Base-by-base conservation (phyloP, 2,329 filamentous ascomycete genomes). In the Colletotrichum kahawae region DNA sequence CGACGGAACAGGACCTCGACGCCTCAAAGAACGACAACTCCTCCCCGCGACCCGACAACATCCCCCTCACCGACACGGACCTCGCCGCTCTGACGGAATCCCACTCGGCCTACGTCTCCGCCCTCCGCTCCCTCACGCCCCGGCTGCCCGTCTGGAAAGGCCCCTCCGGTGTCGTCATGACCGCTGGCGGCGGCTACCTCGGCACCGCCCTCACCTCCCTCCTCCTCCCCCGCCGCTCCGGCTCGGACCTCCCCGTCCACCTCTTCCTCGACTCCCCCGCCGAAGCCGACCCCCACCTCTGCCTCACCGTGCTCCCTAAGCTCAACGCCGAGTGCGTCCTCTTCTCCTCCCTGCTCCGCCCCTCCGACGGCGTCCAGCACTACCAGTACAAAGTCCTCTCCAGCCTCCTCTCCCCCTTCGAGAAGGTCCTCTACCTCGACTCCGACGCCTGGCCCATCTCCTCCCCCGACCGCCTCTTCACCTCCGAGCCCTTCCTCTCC, bases 361-460 rank as follows among this genome's bases (percentile, higher is more conserved):
- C 69, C 24, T 75, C 69, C 1, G 79, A 78, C 14, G 62, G 65
- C 29, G 78, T 83, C 9, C 83, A 86, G 70, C 82, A 87, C 63
- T 91, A 86, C 78, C 90, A 92, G 78, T 88, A 88, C 82, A 92
- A 92, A 79, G 85, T 88, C 48, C 88, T 91, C 77, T 85, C 90
- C 5, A 86, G 92, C 21, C 82, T 92, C 4, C 88, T 91, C 76
- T 91, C 90, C 2, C 88, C 89, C 5, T 92, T 91, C 77, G 88
- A 91, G 78, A 86, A 91, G 68, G 85, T 91, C 13, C 83, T 92
- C 21, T 91, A 90, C 81, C 87, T 92, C 78, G 90, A 92, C 78
- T 88, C 88, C 70, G 90, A 92, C 78, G 86, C 85, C 75, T 90
- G 91, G 78, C 89, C 90, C 6, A 73, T 84, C 36, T 76, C 77